Evolutionary conservation across 345 rosid species (phyloP), one percentile per base, ranked within the genome.

Genomic region (Brassica incana): DNA sequence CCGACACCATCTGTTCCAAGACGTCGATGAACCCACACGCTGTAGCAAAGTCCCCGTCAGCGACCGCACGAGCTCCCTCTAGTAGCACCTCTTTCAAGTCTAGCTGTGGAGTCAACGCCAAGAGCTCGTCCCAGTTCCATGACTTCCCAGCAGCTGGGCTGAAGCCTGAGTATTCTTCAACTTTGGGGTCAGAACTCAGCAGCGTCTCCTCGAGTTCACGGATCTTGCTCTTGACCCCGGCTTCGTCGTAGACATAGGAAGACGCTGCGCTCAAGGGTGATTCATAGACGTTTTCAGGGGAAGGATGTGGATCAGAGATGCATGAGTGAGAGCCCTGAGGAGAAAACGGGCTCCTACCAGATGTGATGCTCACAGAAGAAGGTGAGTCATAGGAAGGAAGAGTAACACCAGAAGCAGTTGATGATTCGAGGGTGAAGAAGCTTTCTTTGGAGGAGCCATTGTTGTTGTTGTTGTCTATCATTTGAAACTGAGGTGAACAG

Each of bases 1-100:
- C 92, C 0, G 99, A 95, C 29, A 95, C 99, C 93, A 86, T 91
- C 80, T 85, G 88, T 77, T 90, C 99, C 89, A 95, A 75, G 64
- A 84, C 85, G 18, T 83, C 87, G 82, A 95, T 90, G 18, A 90
- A 83, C 60, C 85, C 88, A 36, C 72, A 87, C 1, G 93, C 89
- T 69, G 84, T 82, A 4, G 85, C 67, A 10, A 77, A 70, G 72
- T 90, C 92, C 15, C 56, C 82, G 8, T 89, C 87, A 7, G 87
- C 72, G 3, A 95, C 77, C 1, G 91, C 90, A 36, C 88, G 79
- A 29, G 97, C 99, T n/a, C 92, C 92, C 54, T 80, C 78, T 67
- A 88, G 18, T 7, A 95, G 89, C 72, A 90, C 83, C 66, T 88
- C 79, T 75, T 86, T 90, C 85, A 93, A 75, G 84, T 89, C 83